Conservation (phyloP, 2,329 filamentous ascomycete genomes). For the Claviceps lovelessii region DNA sequence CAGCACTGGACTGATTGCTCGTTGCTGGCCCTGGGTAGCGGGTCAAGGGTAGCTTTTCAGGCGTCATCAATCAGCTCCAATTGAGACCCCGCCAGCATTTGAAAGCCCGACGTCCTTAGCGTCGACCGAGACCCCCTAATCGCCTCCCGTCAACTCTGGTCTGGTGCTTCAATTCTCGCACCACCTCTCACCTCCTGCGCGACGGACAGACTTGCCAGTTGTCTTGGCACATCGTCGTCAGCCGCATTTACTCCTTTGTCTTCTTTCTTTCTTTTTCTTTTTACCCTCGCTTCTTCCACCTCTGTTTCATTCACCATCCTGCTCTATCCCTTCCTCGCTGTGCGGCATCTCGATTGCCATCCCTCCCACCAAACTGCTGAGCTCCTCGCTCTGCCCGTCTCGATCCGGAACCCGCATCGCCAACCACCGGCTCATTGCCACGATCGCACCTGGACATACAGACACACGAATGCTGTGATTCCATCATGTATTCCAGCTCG, state of each 20-base stretch:
- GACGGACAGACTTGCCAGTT: background rate
- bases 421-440: background rate
- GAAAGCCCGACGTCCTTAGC: background rate
- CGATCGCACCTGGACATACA: background rate
- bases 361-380: conserved; percentile 1
- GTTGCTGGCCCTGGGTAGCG: too few species aligned
- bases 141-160: background rate
- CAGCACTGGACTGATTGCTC: too few species aligned
- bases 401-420: background rate
- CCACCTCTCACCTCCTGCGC: background rate
- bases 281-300: background rate
- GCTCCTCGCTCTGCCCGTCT: conserved; percentile 1
- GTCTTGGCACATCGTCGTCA: background rate
- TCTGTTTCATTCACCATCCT: background rate
- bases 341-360: background rate
- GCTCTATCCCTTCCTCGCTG: background rate
- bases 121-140: too few species aligned
- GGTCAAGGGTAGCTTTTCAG: too few species aligned
- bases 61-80: too few species aligned
- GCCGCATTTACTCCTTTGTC: background rate
- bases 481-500: conserved; percentile 74
- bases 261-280: too few species aligned
- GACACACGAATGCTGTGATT: background rate
- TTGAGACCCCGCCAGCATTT: background rate
- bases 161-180: background rate